Conservation (phyloP, 2,329 filamentous ascomycete species). For the Arthroderma sp. region DNA sequence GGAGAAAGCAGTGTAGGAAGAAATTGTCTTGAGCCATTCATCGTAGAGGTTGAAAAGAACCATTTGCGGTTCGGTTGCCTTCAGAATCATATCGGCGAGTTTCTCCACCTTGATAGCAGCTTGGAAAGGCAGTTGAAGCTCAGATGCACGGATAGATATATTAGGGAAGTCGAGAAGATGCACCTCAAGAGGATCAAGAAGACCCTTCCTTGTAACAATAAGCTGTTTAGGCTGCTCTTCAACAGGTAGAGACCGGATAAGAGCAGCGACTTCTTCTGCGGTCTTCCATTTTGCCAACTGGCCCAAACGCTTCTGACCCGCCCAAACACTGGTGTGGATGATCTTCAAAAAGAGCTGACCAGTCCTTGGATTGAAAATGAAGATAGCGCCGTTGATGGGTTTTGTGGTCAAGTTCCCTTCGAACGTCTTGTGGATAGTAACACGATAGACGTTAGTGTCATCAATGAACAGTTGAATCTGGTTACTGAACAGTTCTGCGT, state of each 20-base stretch:
- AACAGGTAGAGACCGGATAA: slow-evolving; percentile 87
- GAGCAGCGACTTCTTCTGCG: slow-evolving; percentile 94
- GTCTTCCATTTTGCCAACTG: slow-evolving; percentile 99
- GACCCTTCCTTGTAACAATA: slow-evolving; percentile 93
- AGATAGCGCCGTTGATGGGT: slow-evolving; percentile 98
- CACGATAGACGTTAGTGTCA: slow-evolving; percentile 97
- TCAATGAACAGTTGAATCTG: slow-evolving; percentile 98
- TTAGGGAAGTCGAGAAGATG: slow-evolving; percentile 97
- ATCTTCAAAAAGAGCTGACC: slow-evolving; percentile 98
- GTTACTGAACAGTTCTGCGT: slow-evolving; percentile 97
- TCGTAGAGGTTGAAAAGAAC: slow-evolving; percentile 98
- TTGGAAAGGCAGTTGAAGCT: slow-evolving; percentile 95
- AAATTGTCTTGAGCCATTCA: slow-evolving; percentile 97
- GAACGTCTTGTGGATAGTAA: slow-evolving; percentile 99
- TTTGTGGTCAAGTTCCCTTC: slow-evolving; percentile 98
- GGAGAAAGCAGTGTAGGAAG: slow-evolving; percentile 96
- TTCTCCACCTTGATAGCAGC: slow-evolving; percentile 99
- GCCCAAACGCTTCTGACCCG: slow-evolving; percentile 95
- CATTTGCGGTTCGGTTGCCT: slow-evolving; percentile 98
- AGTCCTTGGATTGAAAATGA: slow-evolving; percentile 99
- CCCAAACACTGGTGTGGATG: slow-evolving; percentile 98
- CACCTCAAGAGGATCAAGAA: slow-evolving; percentile 91
- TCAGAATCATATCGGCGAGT: slow-evolving; percentile 94
- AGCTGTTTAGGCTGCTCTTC: slow-evolving; percentile 98
- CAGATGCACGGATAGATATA: slow-evolving; percentile 94